phyloP scores from a whole-genome alignment of 257 asterid species.

The Ilex aquifolium region DNA sequence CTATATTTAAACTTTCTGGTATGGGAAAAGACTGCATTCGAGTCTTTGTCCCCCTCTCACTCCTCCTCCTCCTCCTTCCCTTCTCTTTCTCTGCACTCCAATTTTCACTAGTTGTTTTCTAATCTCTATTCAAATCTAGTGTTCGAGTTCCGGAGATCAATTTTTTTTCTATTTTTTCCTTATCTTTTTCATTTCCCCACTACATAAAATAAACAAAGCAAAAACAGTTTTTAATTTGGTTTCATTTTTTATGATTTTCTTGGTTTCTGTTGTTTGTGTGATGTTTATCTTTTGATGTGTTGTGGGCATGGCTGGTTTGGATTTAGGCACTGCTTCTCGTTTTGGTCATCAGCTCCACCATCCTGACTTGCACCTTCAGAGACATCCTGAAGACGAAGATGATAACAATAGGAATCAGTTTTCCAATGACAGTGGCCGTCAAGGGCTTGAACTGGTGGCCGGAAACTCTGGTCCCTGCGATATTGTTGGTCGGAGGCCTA shows the following conservation, averaged over 20 bases:
- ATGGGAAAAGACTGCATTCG: conserved; percentile 5
- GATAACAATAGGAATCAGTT: conserved; percentile 24
- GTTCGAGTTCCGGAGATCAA: background rate
- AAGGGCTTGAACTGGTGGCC: conserved; percentile 17
- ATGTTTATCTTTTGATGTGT: conserved; percentile 11
- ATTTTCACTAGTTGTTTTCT: conserved; percentile 5
- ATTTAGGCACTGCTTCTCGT: conserved; percentile 64
- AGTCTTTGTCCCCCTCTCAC: conserved; percentile 8
- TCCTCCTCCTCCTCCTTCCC: background rate
- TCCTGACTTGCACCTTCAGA: conserved; percentile 50
- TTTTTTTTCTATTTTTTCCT: background rate
- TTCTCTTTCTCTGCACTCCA: conserved; percentile 11
- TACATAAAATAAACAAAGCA: background rate
- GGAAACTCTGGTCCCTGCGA: conserved; percentile 33
- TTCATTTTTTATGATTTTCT: conserved; percentile 10
- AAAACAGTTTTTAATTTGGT: conserved; percentile 5
- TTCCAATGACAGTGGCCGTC: conserved; percentile 31
- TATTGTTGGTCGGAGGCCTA: conserved; percentile 36
- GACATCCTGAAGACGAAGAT: conserved; percentile 33
- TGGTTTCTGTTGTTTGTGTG: conserved; percentile 14
- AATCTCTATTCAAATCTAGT: conserved; percentile 10
- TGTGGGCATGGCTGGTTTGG: conserved; percentile 69
- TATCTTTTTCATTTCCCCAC: background rate
- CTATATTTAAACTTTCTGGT: conserved; percentile 8
- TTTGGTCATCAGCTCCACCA: conserved; percentile 50